Evolutionary conservation across 176 grass and related monocot genomes (phyloP).

Genomic region (Paspalum vaginatum): DNA sequence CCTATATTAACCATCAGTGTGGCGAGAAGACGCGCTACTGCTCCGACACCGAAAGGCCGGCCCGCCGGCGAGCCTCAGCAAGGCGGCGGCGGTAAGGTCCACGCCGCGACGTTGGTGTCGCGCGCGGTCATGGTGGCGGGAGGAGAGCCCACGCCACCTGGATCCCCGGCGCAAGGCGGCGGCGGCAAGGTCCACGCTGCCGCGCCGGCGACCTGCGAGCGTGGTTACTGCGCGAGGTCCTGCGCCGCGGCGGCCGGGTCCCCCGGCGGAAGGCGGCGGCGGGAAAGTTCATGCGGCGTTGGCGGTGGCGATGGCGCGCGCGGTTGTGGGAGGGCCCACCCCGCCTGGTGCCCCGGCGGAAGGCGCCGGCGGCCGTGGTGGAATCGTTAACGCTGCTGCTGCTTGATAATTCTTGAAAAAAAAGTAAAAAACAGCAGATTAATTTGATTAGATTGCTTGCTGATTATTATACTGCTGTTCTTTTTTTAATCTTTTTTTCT

Average conservation of each 20-base stretch:
- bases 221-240: background rate
- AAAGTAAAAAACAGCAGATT: too few species aligned
- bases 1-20: background rate
- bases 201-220: background rate
- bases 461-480: background rate
- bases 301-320: background rate
- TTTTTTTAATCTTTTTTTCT: background rate
- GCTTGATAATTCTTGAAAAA: background rate
- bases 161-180: background rate
- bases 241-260: background rate
- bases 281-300: background rate
- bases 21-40: background rate
- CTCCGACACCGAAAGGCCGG: background rate
- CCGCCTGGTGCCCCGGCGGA: background rate
- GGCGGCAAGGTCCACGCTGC: background rate
- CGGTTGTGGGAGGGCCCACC: background rate
- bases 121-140: too few species aligned
- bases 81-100: background rate
- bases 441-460: background rate
- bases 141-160: background rate
- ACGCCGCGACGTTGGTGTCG: too few species aligned
- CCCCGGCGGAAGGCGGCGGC: background rate
- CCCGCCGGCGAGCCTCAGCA: background rate
- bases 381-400: background rate
- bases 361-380: constrained; percentile 17